Conservation (phyloP, 2,329 filamentous ascomycete genomes). For the Ophidiomyces ophidiicola region DNA sequence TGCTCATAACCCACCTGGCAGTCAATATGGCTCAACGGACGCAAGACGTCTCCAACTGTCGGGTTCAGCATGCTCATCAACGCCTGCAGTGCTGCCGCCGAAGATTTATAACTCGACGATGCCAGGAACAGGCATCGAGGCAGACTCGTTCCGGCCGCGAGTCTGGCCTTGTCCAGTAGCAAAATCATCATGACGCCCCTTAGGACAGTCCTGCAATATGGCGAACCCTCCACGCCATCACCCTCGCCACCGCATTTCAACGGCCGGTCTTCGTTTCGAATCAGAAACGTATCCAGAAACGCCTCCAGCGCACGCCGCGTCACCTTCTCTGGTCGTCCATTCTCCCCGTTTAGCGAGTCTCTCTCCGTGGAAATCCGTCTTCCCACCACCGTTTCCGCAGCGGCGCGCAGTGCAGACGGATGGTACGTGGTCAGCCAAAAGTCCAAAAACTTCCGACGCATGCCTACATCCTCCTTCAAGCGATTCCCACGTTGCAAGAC, state of each 20-base stretch:
- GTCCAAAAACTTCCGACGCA: conserved; percentile 45
- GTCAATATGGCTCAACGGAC: conserved; percentile 44
- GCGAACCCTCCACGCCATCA: conserved; percentile 35
- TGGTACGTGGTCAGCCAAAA: conserved; percentile 50
- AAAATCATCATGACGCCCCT: conserved; percentile 49
- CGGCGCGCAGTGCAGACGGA: conserved; percentile 38
- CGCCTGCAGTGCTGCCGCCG: conserved; percentile 40
- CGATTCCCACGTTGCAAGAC: conserved; percentile 35
- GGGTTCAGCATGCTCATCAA: conserved; percentile 45
- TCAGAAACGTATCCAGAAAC: conserved; percentile 47
- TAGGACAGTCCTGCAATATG: conserved; percentile 45
- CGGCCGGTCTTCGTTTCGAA: conserved; percentile 43
- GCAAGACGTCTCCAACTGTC: conserved; percentile 45
- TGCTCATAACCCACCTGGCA: conserved; percentile 46
- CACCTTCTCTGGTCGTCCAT: conserved; percentile 16
- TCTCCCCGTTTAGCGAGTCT: conserved; percentile 10
- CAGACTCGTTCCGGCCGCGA: conserved; percentile 22
- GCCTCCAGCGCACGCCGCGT: conserved; percentile 36
- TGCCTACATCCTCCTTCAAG: conserved; percentile 45
- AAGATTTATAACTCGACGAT: conserved; percentile 45
- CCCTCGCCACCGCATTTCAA: conserved; percentile 27
- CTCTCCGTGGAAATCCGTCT: conserved; percentile 32
- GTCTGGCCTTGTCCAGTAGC: conserved; percentile 46
- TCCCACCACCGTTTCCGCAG: conserved; percentile 49
- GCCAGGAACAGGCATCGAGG: conserved; percentile 40